Percentiles rank a stretch among this genome's conserved stretches.
Evolutionary conservation across 352 stramenopile genomes (phyloP).

Genomic region (Globisporangium paroecandrum): DNA sequence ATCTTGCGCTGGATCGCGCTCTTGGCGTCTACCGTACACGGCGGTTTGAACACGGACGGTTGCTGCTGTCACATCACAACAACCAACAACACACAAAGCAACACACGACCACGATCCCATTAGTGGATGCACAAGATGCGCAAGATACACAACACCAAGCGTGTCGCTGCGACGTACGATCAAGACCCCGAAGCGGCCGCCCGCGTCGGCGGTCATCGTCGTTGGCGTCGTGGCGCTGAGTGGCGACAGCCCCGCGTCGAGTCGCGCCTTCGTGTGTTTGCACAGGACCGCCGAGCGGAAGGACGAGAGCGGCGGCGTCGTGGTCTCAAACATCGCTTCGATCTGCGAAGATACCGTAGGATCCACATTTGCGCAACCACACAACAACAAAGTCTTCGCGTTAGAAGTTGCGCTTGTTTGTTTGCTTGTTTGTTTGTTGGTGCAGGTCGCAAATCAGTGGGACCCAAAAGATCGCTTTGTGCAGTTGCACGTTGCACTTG

Average conservation of each 20-base stretch:
- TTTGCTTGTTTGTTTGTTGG: not conserved
- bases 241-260: constrained; percentile 13
- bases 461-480: not conserved
- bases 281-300: constrained; percentile 64
- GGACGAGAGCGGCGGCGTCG: constrained; percentile 45
- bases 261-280: constrained; percentile 60
- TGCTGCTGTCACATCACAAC: constrained; percentile 2
- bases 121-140: not conserved
- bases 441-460: not conserved
- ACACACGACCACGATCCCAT: not conserved
- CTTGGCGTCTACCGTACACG: constrained; percentile 49
- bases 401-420: not conserved
- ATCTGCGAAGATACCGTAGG: constrained; percentile 27
- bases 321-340: constrained; percentile 53
- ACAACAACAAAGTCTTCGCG: constrained; percentile 1
- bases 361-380: not conserved
- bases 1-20: constrained; percentile 48
- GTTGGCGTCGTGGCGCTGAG: constrained; percentile 6
- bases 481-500: not conserved
- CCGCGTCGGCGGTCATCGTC: not conserved
- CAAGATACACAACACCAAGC: not conserved
- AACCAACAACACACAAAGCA: not conserved
- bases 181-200: constrained; percentile 4
- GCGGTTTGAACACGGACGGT: constrained; percentile 41
- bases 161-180: constrained; percentile 1